Conservation (phyloP, 495 filamentous ascomycete species). For the Evansstolkia leycettana region DNA sequence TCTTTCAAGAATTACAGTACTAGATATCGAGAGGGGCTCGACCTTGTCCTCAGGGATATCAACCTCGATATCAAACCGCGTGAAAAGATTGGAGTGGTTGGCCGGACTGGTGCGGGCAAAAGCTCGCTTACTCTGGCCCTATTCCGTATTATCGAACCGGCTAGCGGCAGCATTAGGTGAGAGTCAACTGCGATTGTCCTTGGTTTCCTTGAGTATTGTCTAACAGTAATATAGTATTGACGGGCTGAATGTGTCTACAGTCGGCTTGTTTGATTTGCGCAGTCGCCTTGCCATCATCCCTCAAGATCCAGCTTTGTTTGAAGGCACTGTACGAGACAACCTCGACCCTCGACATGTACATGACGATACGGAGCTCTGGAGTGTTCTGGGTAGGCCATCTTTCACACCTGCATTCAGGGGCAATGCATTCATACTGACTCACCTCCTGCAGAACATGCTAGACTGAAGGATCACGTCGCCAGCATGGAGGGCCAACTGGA, state of each 20-base stretch:
- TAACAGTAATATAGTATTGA: conserved; percentile 51
- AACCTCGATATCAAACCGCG: conserved; percentile 83
- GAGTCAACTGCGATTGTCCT: conserved; percentile 1
- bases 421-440: conserved; percentile 7
- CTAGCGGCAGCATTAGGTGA: conserved; percentile 59
- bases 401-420: conserved; percentile 2
- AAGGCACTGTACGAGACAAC: conserved; percentile 92
- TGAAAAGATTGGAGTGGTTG: conserved; percentile 97
- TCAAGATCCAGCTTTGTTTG: conserved; percentile 94
- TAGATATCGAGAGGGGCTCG: conserved; percentile 76
- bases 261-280: conserved; percentile 81
- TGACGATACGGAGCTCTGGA: conserved; percentile 97
- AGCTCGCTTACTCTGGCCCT: conserved; percentile 87
- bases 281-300: conserved; percentile 94
- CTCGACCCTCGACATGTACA: conserved; percentile 90
- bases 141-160: conserved; percentile 91
- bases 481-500: conserved; percentile 85
- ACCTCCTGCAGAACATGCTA: conserved; percentile 62
- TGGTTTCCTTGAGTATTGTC: neutral
- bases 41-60: conserved; percentile 87
- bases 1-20: conserved; percentile 90
- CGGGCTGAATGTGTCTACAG: conserved; percentile 72
- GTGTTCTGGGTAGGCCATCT: conserved; percentile 65
- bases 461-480: conserved; percentile 81
- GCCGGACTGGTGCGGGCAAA: conserved; percentile 93